These are phyloP conservation scores for Russula earlei DNA, from an alignment of 768 basidiomycete species.

Conservation along the genomic window DNA sequence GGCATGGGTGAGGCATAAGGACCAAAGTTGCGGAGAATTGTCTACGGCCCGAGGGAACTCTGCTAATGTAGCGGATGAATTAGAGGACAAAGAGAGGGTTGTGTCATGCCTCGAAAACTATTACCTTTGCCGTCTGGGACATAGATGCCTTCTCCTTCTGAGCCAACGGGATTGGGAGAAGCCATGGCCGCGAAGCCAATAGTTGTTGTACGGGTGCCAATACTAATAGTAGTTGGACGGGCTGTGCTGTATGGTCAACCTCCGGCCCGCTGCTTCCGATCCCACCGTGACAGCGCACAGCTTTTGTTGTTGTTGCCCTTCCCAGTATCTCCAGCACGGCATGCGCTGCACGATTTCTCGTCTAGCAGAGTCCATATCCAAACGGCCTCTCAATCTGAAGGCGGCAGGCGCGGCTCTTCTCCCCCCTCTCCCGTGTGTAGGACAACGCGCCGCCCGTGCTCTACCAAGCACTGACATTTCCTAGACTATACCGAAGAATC, in stretches of 20 bases:
- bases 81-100: not conserved
- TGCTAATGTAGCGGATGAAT: not conserved
- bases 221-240: too few species aligned
- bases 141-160: not conserved
- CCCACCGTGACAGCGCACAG: too few species aligned
- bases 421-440: constrained; percentile 35
- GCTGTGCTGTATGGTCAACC: too few species aligned
- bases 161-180: not conserved
- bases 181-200: not conserved
- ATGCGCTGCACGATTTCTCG: constrained; percentile 13
- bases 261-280: not conserved
- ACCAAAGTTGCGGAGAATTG: constrained; percentile 7
- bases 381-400: constrained; percentile 25
- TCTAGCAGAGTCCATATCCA: constrained; percentile 25
- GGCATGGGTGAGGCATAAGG: constrained; percentile 8
- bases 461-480: not conserved
- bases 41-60: not conserved
- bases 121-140: not conserved
- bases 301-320: too few species aligned
- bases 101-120: not conserved
- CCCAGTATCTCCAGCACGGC: too few species aligned
- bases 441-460: not conserved
- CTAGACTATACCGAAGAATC: constrained; percentile 36
- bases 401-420: constrained; percentile 32
- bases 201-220: too few species aligned